A percentile compares a stretch with the other conserved stretches of the same genome.
Conservation (phyloP, 2,329 filamentous ascomycete species). For the Aureobasidium leucospermi region DNA sequence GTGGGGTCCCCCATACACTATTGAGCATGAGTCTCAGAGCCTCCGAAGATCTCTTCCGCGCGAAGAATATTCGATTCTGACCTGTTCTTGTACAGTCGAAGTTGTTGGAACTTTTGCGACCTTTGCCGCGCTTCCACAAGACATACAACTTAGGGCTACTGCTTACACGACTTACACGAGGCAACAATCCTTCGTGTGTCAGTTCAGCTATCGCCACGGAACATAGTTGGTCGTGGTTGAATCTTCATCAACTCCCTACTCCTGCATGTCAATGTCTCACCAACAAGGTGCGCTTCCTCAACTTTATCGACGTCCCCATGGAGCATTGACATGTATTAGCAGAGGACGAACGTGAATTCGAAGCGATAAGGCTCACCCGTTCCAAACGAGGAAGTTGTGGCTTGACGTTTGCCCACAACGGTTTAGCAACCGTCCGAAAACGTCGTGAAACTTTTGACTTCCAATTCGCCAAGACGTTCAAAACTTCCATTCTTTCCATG, state of each 20-base stretch:
- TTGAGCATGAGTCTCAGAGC: slow-evolving; percentile 2
- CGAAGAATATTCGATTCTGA: not conserved
- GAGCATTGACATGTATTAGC: not conserved
- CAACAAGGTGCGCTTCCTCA: slow-evolving; percentile 1
- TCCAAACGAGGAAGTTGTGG: not conserved
- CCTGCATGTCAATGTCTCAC: not conserved
- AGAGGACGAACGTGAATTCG: not conserved
- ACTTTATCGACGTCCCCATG: not conserved
- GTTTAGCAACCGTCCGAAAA: slow-evolving; percentile 5
- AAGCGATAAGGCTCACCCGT: not conserved
- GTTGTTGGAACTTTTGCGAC: too few relatives aligned
- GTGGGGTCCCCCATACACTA: not conserved
- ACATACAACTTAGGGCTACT: too few relatives aligned
- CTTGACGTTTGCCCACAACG: not conserved
- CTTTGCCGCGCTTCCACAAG: too few relatives aligned
- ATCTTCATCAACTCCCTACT: not conserved
- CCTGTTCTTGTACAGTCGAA: too few relatives aligned
- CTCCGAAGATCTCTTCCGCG: not conserved
- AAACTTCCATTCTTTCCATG: not conserved
- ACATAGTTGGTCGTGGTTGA: not conserved
- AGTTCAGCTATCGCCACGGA: not conserved
- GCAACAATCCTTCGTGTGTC: not conserved
- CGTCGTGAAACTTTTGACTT: not conserved
- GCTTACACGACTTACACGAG: not conserved
- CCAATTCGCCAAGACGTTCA: not conserved